A percentile compares a stretch with the other conserved stretches of the same genome.
Conservation (phyloP, 495 filamentous ascomycete genomes). For the Chaetomium fimeti region DNA sequence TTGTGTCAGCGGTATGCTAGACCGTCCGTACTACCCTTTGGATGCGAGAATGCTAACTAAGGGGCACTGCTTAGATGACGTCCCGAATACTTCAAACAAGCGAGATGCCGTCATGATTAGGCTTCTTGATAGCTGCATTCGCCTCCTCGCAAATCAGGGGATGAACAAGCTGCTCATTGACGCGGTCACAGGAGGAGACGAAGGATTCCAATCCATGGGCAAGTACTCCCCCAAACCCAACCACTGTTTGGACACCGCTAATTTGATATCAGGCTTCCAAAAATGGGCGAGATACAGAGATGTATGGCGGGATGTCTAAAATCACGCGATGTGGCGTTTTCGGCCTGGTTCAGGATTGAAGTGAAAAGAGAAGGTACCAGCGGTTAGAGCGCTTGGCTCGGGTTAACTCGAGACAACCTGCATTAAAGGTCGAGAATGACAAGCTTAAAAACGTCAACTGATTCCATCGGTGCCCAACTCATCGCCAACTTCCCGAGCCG, state of each 20-base stretch:
- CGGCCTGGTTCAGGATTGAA: background rate
- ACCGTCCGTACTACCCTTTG: background rate
- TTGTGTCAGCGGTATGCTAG: conserved; percentile 52
- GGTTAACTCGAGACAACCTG: background rate
- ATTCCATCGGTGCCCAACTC: background rate
- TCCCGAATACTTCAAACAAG: conserved; percentile 36
- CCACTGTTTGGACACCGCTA: background rate
- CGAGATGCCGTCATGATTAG: conserved; percentile 48
- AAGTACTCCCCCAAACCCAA: conserved; percentile 18
- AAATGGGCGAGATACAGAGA: conserved; percentile 53
- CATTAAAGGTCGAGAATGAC: background rate
- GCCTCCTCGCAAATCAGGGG: conserved; percentile 38
- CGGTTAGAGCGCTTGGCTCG: background rate
- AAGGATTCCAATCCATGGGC: conserved; percentile 50
- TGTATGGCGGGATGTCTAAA: conserved; percentile 43
- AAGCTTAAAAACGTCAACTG: background rate
- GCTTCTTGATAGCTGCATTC: conserved; percentile 47
- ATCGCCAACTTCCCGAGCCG: background rate
- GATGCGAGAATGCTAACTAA: background rate
- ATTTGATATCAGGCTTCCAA: conserved; percentile 42
- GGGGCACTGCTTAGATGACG: conserved; percentile 29
- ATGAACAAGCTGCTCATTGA: conserved; percentile 48
- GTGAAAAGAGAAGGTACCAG: background rate
- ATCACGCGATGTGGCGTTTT: background rate
- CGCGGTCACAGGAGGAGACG: conserved; percentile 44